Evolutionary conservation across 1,284 basidiomycete genomes (phyloP).

Genomic region (Marasmius oreades): DNA sequence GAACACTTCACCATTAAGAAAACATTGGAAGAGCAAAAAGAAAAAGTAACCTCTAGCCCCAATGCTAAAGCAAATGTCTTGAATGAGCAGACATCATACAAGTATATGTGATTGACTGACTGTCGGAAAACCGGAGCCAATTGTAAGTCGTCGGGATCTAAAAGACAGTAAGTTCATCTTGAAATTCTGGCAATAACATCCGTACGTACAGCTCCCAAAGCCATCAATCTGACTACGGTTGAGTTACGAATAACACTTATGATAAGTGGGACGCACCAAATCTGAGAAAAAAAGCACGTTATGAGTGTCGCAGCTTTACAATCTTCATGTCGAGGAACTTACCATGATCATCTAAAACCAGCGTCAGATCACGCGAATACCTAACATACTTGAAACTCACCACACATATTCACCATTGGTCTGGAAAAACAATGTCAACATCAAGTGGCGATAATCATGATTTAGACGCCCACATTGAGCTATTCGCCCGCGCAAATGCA

Average conservation of each 20-base stretch:
- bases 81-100: neutral
- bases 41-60: conserved; percentile 87
- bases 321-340: conserved; percentile 20
- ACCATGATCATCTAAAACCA: conserved; percentile 71
- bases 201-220: conserved; percentile 77
- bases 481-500: conserved; percentile 90
- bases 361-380: neutral
- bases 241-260: neutral
- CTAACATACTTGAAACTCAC: conserved; percentile 30
- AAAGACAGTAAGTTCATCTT: conserved; percentile 10
- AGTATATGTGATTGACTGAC: conserved; percentile 35
- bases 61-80: conserved; percentile 41
- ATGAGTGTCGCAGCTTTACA: neutral
- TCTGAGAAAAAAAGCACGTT: conserved; percentile 20
- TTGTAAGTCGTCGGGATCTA: conserved; percentile 84
- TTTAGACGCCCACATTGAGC: conserved; percentile 73
- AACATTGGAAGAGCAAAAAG: conserved; percentile 90
- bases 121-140: conserved; percentile 71
- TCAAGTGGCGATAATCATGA: neutral
- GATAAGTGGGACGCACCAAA: conserved; percentile 23
- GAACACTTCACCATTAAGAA: conserved; percentile 63
- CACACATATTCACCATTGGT: conserved; percentile 65
- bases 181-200: neutral
- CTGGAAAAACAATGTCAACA: conserved; percentile 24
- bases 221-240: conserved; percentile 71